Conservation (phyloP, 1,139 yeast genomes). For the Saccharomyces uvarum region DNA sequence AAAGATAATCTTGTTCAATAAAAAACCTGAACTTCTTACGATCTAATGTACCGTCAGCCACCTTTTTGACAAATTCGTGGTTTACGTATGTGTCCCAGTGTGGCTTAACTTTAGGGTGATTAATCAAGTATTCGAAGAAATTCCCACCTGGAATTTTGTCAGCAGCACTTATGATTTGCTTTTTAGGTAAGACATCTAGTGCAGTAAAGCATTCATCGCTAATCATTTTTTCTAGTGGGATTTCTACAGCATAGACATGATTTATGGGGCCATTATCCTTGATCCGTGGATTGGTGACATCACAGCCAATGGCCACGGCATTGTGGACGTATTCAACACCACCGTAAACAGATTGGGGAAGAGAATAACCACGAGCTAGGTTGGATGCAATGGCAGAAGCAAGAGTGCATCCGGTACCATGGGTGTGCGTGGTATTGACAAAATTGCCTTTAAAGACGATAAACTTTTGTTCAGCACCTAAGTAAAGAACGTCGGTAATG, state of each 20-base stretch:
- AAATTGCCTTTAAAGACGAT: slow-evolving; percentile 45
- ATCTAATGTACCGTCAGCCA: slow-evolving; percentile 49
- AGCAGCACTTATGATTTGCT: slow-evolving; percentile 18
- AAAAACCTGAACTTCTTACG: slow-evolving; percentile 48
- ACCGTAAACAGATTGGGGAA: slow-evolving; percentile 45
- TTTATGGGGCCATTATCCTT: slow-evolving; percentile 68
- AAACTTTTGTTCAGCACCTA: slow-evolving; percentile 35
- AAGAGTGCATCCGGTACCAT: slow-evolving; percentile 89
- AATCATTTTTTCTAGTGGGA: slow-evolving; percentile 33
- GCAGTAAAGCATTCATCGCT: slow-evolving; percentile 27
- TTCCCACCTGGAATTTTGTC: slow-evolving; percentile 29
- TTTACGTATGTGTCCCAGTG: slow-evolving; percentile 53
- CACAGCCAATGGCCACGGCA: slow-evolving; percentile 52
- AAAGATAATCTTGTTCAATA: slow-evolving; percentile 65
- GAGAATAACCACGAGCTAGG: slow-evolving; percentile 45
- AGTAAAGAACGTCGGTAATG: slow-evolving; percentile 57
- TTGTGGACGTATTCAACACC: slow-evolving; percentile 61
- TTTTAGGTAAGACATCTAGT: slow-evolving; percentile 18
- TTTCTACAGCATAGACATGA: slow-evolving; percentile 40
- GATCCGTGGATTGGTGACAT: slow-evolving; percentile 21
- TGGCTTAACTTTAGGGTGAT: slow-evolving; percentile 48
- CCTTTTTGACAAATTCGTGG: slow-evolving; percentile 52
- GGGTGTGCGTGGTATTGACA: slow-evolving; percentile 51
- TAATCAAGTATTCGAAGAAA: slow-evolving; percentile 45
- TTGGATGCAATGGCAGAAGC: slow-evolving; percentile 77